Evolutionary conservation across 2,329 filamentous ascomycete species (phyloP).

Genomic region (Hymenoscyphus albidus): DNA sequence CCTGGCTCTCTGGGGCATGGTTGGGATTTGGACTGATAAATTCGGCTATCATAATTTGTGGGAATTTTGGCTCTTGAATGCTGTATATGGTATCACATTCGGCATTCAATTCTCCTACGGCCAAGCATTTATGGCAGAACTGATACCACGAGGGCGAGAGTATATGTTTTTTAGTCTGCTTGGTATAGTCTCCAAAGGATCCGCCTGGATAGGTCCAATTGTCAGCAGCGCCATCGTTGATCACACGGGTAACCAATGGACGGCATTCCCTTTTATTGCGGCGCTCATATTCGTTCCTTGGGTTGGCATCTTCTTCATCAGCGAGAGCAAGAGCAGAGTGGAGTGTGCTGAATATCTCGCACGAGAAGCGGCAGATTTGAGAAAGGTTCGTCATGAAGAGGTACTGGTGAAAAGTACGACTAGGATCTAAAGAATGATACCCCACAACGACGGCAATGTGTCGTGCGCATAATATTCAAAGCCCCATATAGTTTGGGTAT

Average conservation of each 20-base stretch:
- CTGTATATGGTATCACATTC: slow-evolving; percentile 28
- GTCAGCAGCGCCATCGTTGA: slow-evolving; percentile 33
- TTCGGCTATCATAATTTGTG: slow-evolving; percentile 33
- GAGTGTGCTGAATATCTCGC: slow-evolving; percentile 33
- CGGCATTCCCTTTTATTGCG: slow-evolving; percentile 30
- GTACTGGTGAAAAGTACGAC: not conserved
- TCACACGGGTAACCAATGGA: slow-evolving; percentile 30
- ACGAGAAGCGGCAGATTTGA: slow-evolving; percentile 25
- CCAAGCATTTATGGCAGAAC: slow-evolving; percentile 34
- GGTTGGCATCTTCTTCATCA: slow-evolving; percentile 33
- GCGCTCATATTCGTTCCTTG: slow-evolving; percentile 32
- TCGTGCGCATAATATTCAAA: not conserved
- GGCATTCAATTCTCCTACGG: slow-evolving; percentile 33
- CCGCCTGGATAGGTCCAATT: slow-evolving; percentile 34
- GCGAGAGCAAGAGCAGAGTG: slow-evolving; percentile 29
- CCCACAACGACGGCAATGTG: not conserved
- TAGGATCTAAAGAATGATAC: not conserved
- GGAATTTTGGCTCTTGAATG: slow-evolving; percentile 34
- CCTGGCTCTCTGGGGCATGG: slow-evolving; percentile 31
- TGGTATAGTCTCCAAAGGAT: slow-evolving; percentile 34
- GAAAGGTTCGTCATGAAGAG: slow-evolving; percentile 20
- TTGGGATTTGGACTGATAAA: slow-evolving; percentile 33
- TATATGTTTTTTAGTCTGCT: slow-evolving; percentile 35
- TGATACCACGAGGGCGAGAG: slow-evolving; percentile 32
- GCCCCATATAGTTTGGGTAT: not conserved